Evolutionary conservation across 257 asterid species (phyloP).

Genomic region (Schizonepeta tenuifolia): DNA sequence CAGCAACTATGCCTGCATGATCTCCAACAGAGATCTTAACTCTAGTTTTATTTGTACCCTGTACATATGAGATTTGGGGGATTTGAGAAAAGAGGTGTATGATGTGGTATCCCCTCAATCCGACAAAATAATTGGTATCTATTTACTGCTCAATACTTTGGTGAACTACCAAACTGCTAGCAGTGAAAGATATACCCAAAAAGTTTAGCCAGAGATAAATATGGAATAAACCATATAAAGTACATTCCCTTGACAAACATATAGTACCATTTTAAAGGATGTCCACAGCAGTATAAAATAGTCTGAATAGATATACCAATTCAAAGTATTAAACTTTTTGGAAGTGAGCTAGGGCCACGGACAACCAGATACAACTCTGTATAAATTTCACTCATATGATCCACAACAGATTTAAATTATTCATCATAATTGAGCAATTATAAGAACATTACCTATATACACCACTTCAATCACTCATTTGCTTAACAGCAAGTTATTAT

Average conservation of each 20-base stretch:
- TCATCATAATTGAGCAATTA: background rate
- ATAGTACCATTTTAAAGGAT: background rate
- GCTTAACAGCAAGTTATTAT: background rate
- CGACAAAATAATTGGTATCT: background rate
- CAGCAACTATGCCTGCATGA: conserved; percentile 32
- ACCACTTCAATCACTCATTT: background rate
- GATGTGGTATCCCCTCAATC: conserved; percentile 8
- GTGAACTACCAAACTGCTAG: background rate
- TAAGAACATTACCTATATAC: too few relatives aligned
- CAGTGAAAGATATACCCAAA: conserved; percentile 6
- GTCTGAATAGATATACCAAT: background rate
- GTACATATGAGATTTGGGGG: conserved; percentile 23
- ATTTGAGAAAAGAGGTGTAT: conserved; percentile 20
- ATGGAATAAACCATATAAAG: background rate
- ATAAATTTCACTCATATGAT: too few relatives aligned
- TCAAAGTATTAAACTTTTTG: too few relatives aligned
- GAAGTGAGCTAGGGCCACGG: too few relatives aligned
- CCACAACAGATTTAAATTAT: too few relatives aligned
- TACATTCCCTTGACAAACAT: conserved; percentile 3
- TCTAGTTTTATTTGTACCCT: conserved; percentile 39
- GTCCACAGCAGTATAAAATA: background rate
- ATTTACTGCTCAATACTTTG: conserved; percentile 6
- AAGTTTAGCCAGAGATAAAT: background rate
- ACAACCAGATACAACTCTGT: too few relatives aligned
- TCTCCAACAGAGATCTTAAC: conserved; percentile 40